Evolutionary conservation across 345 rosid species (phyloP).

Genomic region (Rubroshorea leprosula): DNA sequence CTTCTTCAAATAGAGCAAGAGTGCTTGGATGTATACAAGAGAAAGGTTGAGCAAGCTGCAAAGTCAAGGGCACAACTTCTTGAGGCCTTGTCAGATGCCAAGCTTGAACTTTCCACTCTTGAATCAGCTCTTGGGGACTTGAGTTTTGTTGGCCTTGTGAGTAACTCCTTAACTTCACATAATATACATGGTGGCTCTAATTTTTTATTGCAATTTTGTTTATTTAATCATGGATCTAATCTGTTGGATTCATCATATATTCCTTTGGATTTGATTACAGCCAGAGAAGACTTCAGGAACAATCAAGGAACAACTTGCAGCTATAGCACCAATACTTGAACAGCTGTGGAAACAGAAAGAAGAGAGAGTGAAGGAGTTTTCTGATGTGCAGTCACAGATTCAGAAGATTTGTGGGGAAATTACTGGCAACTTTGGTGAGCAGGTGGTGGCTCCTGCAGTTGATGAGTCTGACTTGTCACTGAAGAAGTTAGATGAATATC

Average conservation of each 20-base stretch:
- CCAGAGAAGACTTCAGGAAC: constrained; percentile 78
- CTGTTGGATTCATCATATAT: constrained; percentile 9
- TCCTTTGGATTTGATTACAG: constrained; percentile 35
- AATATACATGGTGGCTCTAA: too few relatives aligned
- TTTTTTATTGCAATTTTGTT: too few relatives aligned
- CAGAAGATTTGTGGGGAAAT: constrained; percentile 87
- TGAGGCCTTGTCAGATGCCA: constrained; percentile 78
- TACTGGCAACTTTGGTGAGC: constrained; percentile 56
- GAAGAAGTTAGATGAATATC: constrained; percentile 77
- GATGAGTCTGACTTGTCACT: constrained; percentile 80
- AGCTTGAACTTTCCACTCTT: constrained; percentile 70
- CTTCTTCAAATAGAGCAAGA: constrained; percentile 92
- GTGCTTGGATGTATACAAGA: constrained; percentile 88
- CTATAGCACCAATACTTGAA: constrained; percentile 87
- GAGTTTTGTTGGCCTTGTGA: constrained; percentile 55
- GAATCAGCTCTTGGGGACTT: constrained; percentile 80
- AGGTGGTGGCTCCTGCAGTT: constrained; percentile 41
- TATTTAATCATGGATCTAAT: not conserved
- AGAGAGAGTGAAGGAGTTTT: constrained; percentile 72
- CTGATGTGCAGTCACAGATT: constrained; percentile 78
- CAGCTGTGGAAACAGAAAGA: constrained; percentile 91
- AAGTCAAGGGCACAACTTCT: constrained; percentile 85
- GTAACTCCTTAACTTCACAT: constrained; percentile 16
- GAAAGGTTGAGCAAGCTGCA: constrained; percentile 83
- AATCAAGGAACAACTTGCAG: constrained; percentile 91